Conservation (phyloP, 495 filamentous ascomycete species). For the Annulohypoxylon moriforme region DNA sequence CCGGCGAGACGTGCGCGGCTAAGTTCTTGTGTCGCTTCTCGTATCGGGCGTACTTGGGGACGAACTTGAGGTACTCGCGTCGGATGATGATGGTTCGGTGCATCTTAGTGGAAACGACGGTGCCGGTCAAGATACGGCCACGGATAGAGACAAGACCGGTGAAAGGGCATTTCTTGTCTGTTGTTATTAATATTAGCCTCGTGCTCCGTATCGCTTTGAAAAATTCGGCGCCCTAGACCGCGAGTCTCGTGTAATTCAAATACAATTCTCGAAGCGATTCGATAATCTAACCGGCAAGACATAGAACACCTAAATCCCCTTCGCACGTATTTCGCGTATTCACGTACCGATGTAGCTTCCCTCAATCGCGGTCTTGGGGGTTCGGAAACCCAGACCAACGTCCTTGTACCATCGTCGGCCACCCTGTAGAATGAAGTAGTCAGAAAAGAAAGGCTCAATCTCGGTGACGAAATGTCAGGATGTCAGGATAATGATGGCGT, state of each 20-base stretch:
- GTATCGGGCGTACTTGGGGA: conserved; percentile 98
- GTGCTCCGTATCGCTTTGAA: neutral
- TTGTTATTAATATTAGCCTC: conserved; percentile 42
- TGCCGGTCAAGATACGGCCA: conserved; percentile 99
- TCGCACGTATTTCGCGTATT: conserved; percentile 19
- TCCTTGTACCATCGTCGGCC: conserved; percentile 99
- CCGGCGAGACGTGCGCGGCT: conserved; percentile 96
- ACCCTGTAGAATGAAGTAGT: conserved; percentile 38
- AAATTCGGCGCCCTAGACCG: conserved; percentile 4
- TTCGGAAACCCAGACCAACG: conserved; percentile 97
- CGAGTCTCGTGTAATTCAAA: neutral
- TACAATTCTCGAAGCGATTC: neutral
- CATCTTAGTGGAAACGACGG: conserved; percentile 99
- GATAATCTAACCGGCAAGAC: neutral
- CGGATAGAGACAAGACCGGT: conserved; percentile 97
- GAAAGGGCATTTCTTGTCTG: conserved; percentile 99
- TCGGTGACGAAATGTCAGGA: neutral
- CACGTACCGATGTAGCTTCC: conserved; percentile 97
- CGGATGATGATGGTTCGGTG: conserved; percentile 99
- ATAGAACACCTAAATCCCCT: neutral
- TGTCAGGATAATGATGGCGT: neutral
- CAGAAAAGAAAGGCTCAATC: neutral
- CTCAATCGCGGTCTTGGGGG: conserved; percentile 97
- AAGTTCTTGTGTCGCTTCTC: conserved; percentile 99
- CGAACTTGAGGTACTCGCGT: conserved; percentile 99